A percentile compares a stretch with the other conserved stretches of the same genome.
These are phyloP conservation scores for Hymenoscyphus albidus DNA, from an alignment of 2,329 filamentous ascomycete genomes.

Conservation along the genomic window DNA sequence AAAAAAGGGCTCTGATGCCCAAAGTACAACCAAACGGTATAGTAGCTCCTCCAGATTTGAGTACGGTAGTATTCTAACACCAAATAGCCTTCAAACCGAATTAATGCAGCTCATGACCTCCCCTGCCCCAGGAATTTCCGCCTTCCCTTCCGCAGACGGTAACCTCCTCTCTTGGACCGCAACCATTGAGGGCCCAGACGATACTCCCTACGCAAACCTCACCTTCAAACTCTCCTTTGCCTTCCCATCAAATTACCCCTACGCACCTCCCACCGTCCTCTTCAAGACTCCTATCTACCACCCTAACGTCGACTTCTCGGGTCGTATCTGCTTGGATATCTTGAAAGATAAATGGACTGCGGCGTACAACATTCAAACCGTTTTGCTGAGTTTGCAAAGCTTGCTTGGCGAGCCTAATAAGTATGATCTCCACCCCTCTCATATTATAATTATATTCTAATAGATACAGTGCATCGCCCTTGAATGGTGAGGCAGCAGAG, in stretches of 20 bases:
- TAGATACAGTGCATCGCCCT: constrained; percentile 69
- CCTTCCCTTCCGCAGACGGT: constrained; percentile 86
- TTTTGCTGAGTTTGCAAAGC: constrained; percentile 90
- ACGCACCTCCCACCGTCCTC: constrained; percentile 82
- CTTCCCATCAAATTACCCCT: constrained; percentile 92
- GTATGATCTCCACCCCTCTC: constrained; percentile 51
- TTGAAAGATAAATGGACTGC: constrained; percentile 99
- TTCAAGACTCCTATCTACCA: constrained; percentile 99
- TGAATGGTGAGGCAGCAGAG: constrained; percentile 94
- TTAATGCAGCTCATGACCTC: constrained; percentile 98
- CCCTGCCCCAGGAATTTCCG: constrained; percentile 86
- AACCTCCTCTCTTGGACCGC: constrained; percentile 91
- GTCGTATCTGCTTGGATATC: constrained; percentile 95
- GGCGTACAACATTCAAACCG: constrained; percentile 92
- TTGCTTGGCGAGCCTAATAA: constrained; percentile 97
- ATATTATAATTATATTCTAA: constrained; percentile 19
- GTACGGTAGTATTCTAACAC: background rate
- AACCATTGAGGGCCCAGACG: constrained; percentile 85
- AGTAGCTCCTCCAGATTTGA: constrained; percentile 19
- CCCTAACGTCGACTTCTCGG: constrained; percentile 96
- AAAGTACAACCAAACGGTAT: constrained; percentile 76
- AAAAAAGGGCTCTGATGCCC: constrained; percentile 59
- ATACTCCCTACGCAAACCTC: constrained; percentile 85
- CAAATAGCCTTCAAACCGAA: constrained; percentile 81
- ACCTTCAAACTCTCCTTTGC: constrained; percentile 88